phyloP scores from a whole-genome alignment of 129 eudicot species.

The Smallanthus sonchifolius region DNA sequence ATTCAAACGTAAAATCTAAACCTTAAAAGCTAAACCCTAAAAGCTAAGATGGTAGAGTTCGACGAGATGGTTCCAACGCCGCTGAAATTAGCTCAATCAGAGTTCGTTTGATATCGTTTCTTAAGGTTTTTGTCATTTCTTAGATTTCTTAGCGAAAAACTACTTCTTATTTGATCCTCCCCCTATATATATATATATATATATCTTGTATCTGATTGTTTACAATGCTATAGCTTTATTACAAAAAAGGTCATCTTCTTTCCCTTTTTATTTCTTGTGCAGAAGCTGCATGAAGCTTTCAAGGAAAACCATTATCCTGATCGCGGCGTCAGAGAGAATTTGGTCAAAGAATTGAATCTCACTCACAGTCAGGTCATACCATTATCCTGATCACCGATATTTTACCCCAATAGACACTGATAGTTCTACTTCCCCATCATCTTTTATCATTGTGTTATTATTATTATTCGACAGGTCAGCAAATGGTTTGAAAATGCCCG shows the following conservation, averaged over 20 bases:
- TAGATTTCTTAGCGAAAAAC: no score
- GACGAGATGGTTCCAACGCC: no score
- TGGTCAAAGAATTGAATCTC: conserved; percentile 67
- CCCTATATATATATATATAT: no score
- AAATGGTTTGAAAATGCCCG: conserved; percentile 94
- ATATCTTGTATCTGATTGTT: neutral
- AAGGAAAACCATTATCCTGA: conserved; percentile 72
- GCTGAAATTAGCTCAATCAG: no score
- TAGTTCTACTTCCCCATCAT: neutral
- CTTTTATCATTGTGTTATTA: neutral
- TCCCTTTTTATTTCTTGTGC: conserved; percentile 26
- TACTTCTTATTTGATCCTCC: no score
- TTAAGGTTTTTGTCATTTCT: no score
- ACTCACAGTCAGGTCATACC: conserved; percentile 45
- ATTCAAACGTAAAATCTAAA: no score
- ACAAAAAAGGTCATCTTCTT: neutral
- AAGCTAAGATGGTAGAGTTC: no score
- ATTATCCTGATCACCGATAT: neutral
- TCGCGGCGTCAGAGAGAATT: conserved; percentile 40
- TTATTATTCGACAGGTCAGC: conserved; percentile 42
- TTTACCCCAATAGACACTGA: neutral
- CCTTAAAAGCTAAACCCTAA: no score
- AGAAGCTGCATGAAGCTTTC: conserved; percentile 66
- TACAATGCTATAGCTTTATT: neutral
- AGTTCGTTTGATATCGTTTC: no score